Conservation (phyloP, 331 rosid genomes). For the Pyracantha coccinea region DNA sequence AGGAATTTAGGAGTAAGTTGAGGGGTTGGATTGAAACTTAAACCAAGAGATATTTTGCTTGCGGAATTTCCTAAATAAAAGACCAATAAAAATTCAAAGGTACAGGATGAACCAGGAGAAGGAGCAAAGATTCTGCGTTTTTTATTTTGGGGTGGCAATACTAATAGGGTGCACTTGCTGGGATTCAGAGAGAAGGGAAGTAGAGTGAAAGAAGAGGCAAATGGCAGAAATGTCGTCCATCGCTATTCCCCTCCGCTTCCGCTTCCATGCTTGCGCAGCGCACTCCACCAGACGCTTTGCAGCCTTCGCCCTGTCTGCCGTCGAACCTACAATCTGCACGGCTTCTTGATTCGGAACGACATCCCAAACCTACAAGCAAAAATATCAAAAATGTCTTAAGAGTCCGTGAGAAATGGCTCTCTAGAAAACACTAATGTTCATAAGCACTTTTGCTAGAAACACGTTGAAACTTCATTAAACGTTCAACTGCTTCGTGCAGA, state of each 20-base stretch:
- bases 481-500: neutral
- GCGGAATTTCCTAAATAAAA: neutral
- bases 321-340: slow-evolving; percentile 52
- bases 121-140: slow-evolving; percentile 1
- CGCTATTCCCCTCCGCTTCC: slow-evolving; percentile 75
- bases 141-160: slow-evolving; percentile 18
- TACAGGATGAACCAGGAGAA: slow-evolving; percentile 3
- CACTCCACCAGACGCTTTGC: slow-evolving; percentile 61
- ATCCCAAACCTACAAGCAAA: slow-evolving; percentile 76
- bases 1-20: too few species aligned
- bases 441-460: neutral
- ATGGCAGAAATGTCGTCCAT: slow-evolving; percentile 90
- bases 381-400: neutral
- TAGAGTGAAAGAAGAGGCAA: slow-evolving; percentile 75
- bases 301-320: slow-evolving; percentile 49
- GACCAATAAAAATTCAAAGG: slow-evolving; percentile 10
- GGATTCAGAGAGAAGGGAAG: slow-evolving; percentile 20
- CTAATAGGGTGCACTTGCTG: slow-evolving; percentile 19
- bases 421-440: neutral
- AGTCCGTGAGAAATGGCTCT: neutral
- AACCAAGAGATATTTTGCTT: neutral
- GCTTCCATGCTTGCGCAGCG: slow-evolving; percentile 77
- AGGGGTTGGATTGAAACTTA: neutral
- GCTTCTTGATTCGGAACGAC: slow-evolving; percentile 92
- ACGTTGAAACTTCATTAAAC: too few species aligned